Conservation (phyloP, 805 yeast species). For the Ogataea chonburiensis region DNA sequence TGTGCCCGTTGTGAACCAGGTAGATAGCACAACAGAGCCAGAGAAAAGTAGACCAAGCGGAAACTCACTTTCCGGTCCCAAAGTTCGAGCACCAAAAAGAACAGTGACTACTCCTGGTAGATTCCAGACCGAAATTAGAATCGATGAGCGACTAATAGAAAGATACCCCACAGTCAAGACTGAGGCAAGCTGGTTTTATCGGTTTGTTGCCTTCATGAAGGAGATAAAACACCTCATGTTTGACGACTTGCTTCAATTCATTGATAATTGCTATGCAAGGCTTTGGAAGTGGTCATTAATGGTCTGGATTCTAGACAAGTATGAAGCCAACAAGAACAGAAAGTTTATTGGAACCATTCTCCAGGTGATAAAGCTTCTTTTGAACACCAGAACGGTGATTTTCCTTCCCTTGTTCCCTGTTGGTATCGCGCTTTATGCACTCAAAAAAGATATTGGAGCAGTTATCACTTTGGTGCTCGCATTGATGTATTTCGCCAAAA, state of each 20-base stretch:
- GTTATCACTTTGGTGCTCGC: slow-evolving; percentile 17
- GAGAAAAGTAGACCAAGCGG: too few relatives aligned
- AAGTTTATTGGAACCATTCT: slow-evolving; percentile 11
- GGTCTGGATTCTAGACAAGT: slow-evolving; percentile 12
- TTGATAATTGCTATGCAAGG: slow-evolving; percentile 14
- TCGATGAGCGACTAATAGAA: slow-evolving; percentile 14
- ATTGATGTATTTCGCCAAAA: slow-evolving; percentile 19
- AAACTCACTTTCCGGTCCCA: too few relatives aligned
- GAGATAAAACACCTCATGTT: slow-evolving; percentile 13
- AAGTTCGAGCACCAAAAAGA: slow-evolving; percentile 7
- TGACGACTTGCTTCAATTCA: slow-evolving; percentile 14
- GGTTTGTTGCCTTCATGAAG: slow-evolving; percentile 14
- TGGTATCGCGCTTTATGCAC: slow-evolving; percentile 16
- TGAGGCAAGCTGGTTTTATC: slow-evolving; percentile 17
- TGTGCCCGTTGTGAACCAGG: too few relatives aligned
- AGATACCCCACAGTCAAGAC: slow-evolving; percentile 16
- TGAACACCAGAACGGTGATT: slow-evolving; percentile 16
- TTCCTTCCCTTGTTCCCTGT: slow-evolving; percentile 18
- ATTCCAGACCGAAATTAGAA: slow-evolving; percentile 16
- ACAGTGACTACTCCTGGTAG: slow-evolving; percentile 18
- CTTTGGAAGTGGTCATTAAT: slow-evolving; percentile 14
- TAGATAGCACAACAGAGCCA: too few relatives aligned
- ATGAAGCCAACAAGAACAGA: slow-evolving; percentile 16
- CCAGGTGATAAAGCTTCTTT: slow-evolving; percentile 14
- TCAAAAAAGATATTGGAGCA: slow-evolving; percentile 14